phyloP scores from a whole-genome alignment of 164 flowering plant species.

The Chimonanthus salicifolius region DNA sequence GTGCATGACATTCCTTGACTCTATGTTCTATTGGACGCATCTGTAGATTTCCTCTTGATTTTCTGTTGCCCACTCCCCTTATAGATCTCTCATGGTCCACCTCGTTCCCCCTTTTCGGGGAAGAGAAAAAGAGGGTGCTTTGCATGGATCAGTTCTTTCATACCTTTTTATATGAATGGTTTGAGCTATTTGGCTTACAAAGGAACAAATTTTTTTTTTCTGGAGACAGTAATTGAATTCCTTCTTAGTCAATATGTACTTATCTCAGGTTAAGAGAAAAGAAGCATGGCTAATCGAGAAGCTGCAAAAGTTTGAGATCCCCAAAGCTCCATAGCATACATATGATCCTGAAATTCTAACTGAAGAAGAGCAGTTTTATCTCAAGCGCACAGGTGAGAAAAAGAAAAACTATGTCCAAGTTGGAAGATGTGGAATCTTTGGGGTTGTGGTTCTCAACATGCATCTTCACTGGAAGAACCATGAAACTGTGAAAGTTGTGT shows the following conservation, averaged over 20 bases:
- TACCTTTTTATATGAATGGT: background rate
- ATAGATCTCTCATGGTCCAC: too few relatives aligned
- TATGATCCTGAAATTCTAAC: constrained; percentile 90
- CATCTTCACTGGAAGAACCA: constrained; percentile 96
- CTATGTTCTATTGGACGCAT: too few relatives aligned
- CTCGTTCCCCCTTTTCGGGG: too few relatives aligned
- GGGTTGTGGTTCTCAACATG: constrained; percentile 97
- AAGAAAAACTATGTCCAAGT: constrained; percentile 86
- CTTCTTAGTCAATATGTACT: background rate
- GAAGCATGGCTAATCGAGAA: constrained; percentile 93
- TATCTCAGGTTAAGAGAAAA: constrained; percentile 68
- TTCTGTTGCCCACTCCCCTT: too few relatives aligned
- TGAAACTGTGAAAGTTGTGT: constrained; percentile 83
- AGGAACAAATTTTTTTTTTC: background rate
- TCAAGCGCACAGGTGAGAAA: constrained; percentile 89
- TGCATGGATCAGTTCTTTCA: background rate
- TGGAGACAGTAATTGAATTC: background rate
- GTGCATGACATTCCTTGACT: too few relatives aligned
- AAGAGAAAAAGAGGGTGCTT: background rate
- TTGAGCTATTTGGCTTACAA: background rate
- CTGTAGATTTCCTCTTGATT: too few relatives aligned
- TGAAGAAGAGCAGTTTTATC: constrained; percentile 80
- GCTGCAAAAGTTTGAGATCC: constrained; percentile 66
- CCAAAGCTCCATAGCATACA: constrained; percentile 50
- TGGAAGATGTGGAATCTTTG: constrained; percentile 93